Base-by-base conservation (phyloP, 805 yeast genomes). In the Yarrowia deformans region DNA sequence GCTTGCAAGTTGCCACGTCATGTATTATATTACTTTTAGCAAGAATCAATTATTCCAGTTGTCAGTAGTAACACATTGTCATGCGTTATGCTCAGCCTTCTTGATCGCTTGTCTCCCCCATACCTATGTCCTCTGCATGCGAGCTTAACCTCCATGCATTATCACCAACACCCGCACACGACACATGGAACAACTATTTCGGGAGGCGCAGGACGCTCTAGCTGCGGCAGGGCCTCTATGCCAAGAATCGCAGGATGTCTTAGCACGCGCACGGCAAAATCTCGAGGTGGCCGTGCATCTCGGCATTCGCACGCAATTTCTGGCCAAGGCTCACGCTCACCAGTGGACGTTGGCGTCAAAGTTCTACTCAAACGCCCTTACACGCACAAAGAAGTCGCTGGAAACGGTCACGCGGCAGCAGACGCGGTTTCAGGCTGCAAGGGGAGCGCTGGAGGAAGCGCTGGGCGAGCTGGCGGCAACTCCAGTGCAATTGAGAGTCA, bases 381-480 rank as follows among this genome's bases (percentile, higher is more conserved):
- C 50, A 3, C 52, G 66, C 16, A 60, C 66, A 13, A 60, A 60
- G 19, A 42, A 45, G 52, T 60, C 66, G 16, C 66, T 60, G 32
- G 66, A 60, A 18, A 45, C 52, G 19, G 66, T 60, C 8, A 60
- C 66, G 8, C 32, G 52, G 52, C 66, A 60, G 13, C 66, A 60
- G n/a, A 43, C 66, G 1, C 66, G 66, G 18, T 60, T 60, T 13
- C 66, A 60, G 50, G 66, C 52, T 1, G 50, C 66, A 3, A n/a
- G 52, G 18, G 66, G 66, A 32, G 50, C 66, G 12, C 34, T 60
- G 52, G 66, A 60, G 52, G 52, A 42, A 7, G 66, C 66, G 4
- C n/a, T 60, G 10, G 66, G 66, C n/a, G 66, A 60, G 35, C n/a
- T 60, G 34, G 66, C 66, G n/a, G 66, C 66, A 6, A 60, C 66